Evolutionary conservation across 306 rosid genomes (phyloP), one percentile per base, ranked within the genome.

Genomic region (Oemleria cerasiformis): DNA sequence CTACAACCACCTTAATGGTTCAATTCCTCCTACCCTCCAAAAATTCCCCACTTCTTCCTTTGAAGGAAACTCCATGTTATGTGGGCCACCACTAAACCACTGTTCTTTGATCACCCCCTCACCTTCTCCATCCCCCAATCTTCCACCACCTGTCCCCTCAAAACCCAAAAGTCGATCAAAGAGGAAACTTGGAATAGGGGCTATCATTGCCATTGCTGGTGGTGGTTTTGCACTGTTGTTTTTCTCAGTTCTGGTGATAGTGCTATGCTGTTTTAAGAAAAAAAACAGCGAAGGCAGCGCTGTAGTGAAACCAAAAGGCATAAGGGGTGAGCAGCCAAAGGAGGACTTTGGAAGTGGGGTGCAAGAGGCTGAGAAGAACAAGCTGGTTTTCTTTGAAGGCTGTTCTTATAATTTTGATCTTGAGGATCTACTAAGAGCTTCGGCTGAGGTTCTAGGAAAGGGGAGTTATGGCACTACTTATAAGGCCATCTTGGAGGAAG

Each of bases 371-470:
- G 93, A 84, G 85, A 90, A 81, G 79, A 88, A 90, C 79, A 88
- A 74, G 78, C 80, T 90, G 45, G 76, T 81, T 42, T 90, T 83
- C 74, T 86, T 86, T 68, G 87, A 79, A 79, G 90, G 87, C 4
- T 79, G 86, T 79, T 83, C 86, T 71, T 76, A 68, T 57, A 82
- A 78, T 64, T 90, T 90, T 79, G 93, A 90, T 81, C 96, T 90
- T 39, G 96, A 90, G 71, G 93, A 90, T 76, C 65, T 90, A 72
- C 73, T 90, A 57, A 88, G 93, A 78, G 96, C 96, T 55, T 90
- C 96, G 1, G 96, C 96, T 45, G 90, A 88, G 73, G 93, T 90
- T 20, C 88, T 90, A 48, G 96, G 96, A 60, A 90, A 90, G 84
- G 96, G 96, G 53, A 83, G 87, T 70, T 86, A 84, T 71, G 96